phyloP scores from a whole-genome alignment of 345 rosid genomes.

The Populus davidiana region DNA sequence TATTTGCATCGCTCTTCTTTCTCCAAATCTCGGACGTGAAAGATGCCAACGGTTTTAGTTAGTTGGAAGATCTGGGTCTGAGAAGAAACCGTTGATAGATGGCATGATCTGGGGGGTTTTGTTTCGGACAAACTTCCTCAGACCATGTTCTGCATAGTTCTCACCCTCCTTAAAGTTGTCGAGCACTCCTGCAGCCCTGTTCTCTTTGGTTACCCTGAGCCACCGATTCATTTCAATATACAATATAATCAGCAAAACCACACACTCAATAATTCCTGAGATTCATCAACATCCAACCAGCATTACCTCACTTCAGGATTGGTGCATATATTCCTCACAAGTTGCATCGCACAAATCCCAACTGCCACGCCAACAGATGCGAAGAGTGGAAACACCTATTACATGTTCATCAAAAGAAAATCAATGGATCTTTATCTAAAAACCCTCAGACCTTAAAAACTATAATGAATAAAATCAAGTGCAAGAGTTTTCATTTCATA shows the following conservation, averaged over 20 bases:
- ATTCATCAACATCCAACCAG: neutral
- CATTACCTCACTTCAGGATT: slow-evolving; percentile 63
- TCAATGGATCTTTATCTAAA: neutral
- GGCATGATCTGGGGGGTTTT: slow-evolving; percentile 58
- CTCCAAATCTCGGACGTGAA: neutral
- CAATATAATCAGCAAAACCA: too few species aligned
- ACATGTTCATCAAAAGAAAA: too few species aligned
- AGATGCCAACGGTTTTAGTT: neutral
- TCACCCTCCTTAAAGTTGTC: slow-evolving; percentile 56
- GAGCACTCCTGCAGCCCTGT: slow-evolving; percentile 55
- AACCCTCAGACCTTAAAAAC: neutral
- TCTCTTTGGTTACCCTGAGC: slow-evolving; percentile 40
- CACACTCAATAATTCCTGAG: neutral
- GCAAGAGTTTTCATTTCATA: neutral
- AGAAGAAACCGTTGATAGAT: slow-evolving; percentile 56
- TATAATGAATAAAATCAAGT: neutral
- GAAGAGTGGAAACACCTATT: slow-evolving; percentile 56
- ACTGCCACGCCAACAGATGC: slow-evolving; percentile 55
- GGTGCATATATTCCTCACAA: slow-evolving; percentile 44
- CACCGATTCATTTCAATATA: neutral
- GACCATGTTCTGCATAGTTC: slow-evolving; percentile 48
- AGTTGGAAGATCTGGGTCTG: slow-evolving; percentile 39
- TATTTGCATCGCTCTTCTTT: neutral
- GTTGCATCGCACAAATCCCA: slow-evolving; percentile 56
- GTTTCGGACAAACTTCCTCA: slow-evolving; percentile 45